Conservation (phyloP, 768 basidiomycete species). For the Mycena chlorophos region DNA sequence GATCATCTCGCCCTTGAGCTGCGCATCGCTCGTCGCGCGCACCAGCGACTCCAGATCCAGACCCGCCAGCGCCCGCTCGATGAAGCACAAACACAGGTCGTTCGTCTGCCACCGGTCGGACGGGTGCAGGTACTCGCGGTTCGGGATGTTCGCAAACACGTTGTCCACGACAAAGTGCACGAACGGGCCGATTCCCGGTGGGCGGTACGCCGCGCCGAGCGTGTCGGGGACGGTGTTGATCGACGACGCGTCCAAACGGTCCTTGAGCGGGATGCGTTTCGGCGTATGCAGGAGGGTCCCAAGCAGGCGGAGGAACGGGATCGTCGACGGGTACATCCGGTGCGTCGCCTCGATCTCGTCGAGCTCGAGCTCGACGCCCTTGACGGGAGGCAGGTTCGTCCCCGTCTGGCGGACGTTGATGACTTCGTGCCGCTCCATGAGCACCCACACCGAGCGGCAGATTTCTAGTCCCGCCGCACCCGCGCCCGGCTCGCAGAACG, state of each 20-base stretch:
- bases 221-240: conserved; percentile 77
- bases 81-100: conserved; percentile 78
- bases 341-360: conserved; percentile 83
- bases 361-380: conserved; percentile 83
- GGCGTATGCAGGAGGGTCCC: conserved; percentile 82
- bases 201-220: conserved; percentile 77
- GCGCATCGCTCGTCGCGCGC: conserved; percentile 51
- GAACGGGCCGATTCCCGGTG: conserved; percentile 81
- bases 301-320: conserved; percentile 83
- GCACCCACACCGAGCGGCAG: conserved; percentile 77
- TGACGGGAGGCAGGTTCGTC: conserved; percentile 53
- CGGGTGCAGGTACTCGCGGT: conserved; percentile 70
- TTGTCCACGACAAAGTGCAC: conserved; percentile 86
- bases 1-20: conserved; percentile 53
- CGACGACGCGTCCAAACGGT: conserved; percentile 57
- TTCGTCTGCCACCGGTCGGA: conserved; percentile 87
- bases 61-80: conserved; percentile 80
- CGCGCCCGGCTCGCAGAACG: conserved; percentile 82
- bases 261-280: conserved; percentile 65
- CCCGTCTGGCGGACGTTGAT: conserved; percentile 65
- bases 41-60: conserved; percentile 80
- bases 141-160: conserved; percentile 76
- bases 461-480: conserved; percentile 73
- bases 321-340: conserved; percentile 83
- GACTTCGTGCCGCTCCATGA: conserved; percentile 83